A percentile compares a stretch with the other conserved stretches of the same genome.
These are phyloP conservation scores for Sequoia sempervirens DNA, from an alignment of 75 land plant genomes.

Conservation along the genomic window DNA sequence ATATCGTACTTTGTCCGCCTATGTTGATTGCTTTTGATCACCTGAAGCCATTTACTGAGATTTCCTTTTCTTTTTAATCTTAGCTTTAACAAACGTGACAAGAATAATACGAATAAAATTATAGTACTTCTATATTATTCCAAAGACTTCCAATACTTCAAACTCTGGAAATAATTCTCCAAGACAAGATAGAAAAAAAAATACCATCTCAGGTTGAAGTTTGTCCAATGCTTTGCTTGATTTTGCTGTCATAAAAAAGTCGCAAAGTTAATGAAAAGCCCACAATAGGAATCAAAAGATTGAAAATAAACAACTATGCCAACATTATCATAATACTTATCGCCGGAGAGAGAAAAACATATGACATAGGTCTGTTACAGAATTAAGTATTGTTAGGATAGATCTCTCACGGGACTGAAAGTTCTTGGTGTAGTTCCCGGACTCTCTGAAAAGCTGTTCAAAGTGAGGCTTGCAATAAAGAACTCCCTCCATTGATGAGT, in stretches of 20 bases:
- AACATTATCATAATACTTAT: background rate
- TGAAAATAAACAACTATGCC: background rate
- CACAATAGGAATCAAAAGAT: background rate
- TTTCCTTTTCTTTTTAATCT: background rate
- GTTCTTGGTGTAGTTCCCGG: conserved; percentile 48
- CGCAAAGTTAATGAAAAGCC: background rate
- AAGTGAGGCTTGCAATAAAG: conserved; percentile 76
- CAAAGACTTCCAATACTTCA: background rate
- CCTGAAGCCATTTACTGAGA: background rate
- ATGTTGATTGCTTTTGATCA: background rate
- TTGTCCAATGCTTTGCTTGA: conserved; percentile 1
- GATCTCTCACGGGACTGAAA: conserved; percentile 43
- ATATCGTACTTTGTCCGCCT: background rate
- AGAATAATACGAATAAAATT: background rate
- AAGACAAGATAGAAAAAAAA: background rate
- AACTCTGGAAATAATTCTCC: background rate
- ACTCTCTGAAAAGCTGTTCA: conserved; percentile 65
- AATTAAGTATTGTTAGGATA: background rate
- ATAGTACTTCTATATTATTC: background rate
- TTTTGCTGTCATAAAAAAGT: background rate
- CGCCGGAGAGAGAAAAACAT: background rate
- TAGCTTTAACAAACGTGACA: background rate
- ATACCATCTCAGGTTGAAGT: conserved; percentile 2
- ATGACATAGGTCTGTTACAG: background rate
- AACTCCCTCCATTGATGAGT: conserved; percentile 75